phyloP scores from a whole-genome alignment of 768 basidiomycete genomes.

The Mycena rosella region DNA sequence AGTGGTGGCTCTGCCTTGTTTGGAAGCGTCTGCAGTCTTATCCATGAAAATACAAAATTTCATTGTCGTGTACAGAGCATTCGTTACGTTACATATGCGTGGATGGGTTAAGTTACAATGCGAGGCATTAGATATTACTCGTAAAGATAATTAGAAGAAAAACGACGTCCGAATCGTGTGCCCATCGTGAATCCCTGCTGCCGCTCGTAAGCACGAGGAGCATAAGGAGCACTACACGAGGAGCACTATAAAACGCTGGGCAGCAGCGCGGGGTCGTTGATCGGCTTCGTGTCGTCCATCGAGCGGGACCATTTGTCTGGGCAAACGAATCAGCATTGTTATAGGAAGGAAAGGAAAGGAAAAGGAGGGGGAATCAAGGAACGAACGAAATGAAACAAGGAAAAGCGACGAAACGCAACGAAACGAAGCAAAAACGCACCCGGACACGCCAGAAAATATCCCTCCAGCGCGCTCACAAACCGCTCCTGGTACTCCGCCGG shows the following conservation, averaged over 20 bases:
- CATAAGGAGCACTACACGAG: too few species aligned
- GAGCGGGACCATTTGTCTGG: constrained; percentile 60
- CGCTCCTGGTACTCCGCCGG: constrained; percentile 85
- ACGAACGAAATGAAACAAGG: too few species aligned
- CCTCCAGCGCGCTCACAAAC: constrained; percentile 77
- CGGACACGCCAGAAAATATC: constrained; percentile 84
- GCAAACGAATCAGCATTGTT: background rate
- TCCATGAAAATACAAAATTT: constrained; percentile 24
- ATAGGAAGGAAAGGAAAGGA: background rate
- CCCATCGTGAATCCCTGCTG: too few species aligned
- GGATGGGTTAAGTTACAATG: constrained; percentile 21
- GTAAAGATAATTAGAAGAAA: constrained; percentile 7
- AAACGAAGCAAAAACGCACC: constrained; percentile 65
- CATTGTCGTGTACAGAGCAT: background rate
- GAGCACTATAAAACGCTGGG: constrained; percentile 56
- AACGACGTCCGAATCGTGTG: background rate
- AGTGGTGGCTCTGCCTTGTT: too few species aligned
- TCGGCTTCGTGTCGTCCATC: constrained; percentile 52
- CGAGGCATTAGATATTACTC: constrained; percentile 16
- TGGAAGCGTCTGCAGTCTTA: too few species aligned
- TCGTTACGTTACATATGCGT: constrained; percentile 17
- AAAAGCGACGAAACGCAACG: too few species aligned
- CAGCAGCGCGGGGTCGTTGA: constrained; percentile 54
- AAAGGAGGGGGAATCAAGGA: too few species aligned
- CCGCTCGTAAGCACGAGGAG: too few species aligned